Conservation (phyloP, 495 filamentous ascomycete species). For the Antarctomyces pellizariae region DNA sequence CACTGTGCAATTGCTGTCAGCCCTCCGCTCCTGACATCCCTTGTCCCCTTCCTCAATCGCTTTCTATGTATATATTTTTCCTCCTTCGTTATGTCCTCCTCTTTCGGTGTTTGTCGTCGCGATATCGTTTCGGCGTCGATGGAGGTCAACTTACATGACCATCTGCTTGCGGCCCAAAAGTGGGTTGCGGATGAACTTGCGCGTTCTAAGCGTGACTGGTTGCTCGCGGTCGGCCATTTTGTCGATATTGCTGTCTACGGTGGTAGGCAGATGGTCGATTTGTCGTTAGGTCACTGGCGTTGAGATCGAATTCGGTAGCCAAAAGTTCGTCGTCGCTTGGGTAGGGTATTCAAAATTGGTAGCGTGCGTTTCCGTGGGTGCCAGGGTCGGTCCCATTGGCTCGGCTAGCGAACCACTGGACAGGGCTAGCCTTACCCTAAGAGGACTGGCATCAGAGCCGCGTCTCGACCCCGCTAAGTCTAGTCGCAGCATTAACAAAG, state of each 20-base stretch:
- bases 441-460: too few species aligned
- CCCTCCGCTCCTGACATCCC: slow-evolving; percentile 2
- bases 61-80: slow-evolving; percentile 4
- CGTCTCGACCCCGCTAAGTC: too few species aligned
- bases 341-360: too few species aligned
- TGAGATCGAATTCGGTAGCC: too few species aligned
- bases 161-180: slow-evolving; percentile 98
- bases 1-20: slow-evolving; percentile 29
- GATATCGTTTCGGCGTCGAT: not conserved
- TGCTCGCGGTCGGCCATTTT: slow-evolving; percentile 74
- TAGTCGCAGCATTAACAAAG: too few species aligned
- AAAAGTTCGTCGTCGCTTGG: too few species aligned
- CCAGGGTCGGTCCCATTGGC: too few species aligned
- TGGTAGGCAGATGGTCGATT: too few species aligned
- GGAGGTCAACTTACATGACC: slow-evolving; percentile 78
- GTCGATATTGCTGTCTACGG: slow-evolving; percentile 15
- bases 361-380: too few species aligned
- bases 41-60: slow-evolving; percentile 4
- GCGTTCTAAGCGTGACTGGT: slow-evolving; percentile 90
- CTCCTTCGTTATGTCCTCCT: slow-evolving; percentile 4
- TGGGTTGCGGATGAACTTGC: slow-evolving; percentile 99
- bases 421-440: too few species aligned
- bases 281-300: too few species aligned
- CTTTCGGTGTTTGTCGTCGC: slow-evolving; percentile 1
- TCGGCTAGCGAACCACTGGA: too few species aligned